Base-by-base conservation (phyloP, 257 asterid species). In the Paraleonurus japonicus region DNA sequence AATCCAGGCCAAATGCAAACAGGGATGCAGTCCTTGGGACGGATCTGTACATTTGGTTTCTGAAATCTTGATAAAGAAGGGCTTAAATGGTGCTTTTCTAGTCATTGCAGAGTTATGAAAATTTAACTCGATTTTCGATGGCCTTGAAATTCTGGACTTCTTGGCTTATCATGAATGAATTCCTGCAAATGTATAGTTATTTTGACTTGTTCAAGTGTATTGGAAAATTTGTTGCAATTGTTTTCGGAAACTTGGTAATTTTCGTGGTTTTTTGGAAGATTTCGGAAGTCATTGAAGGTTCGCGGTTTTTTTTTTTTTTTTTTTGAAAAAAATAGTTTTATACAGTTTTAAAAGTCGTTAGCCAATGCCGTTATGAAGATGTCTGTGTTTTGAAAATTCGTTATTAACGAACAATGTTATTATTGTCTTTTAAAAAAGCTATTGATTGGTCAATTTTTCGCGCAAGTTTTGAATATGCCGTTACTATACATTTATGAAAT, bases 1-100 rank as follows among this genome's bases (percentile, higher is more conserved):
- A 61, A 70, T 69, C 73, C 69, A 65, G 67, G 50, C 23, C 50
- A 48, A 61, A 67, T 69, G 77, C 69, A 65, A 61, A 48, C 17
- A 41, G 27, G 16, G 57, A 47, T 61, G 58, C 65, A 54, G 62
- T 65, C 23, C 16, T 60, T 57, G 23, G 20, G 55, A 64, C 8
- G 27, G 54, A 70, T 74, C 58, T 69, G 3, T 55, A 22, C 6
- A 17, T 61, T 16, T 65, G 17, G 58, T 24, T 61, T 70, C 61
- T 73, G 32, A 76, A 66, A 59, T 66, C 73, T 80, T 61, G 54
- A 43, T 48, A 37, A 20, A 32, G 30, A 47, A 66, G 57, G 32
- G 61, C 51, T 47, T 26, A 12, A 19, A 28, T 51, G 27, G 41
- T 63, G 62, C 61, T 74, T 39, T 59, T 69, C 7, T 60, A 19